Percentiles rank a stretch among this genome's conserved stretches.
Conservation (phyloP, 2,329 filamentous ascomycete species). For the Arthrinium phaeospermum region DNA sequence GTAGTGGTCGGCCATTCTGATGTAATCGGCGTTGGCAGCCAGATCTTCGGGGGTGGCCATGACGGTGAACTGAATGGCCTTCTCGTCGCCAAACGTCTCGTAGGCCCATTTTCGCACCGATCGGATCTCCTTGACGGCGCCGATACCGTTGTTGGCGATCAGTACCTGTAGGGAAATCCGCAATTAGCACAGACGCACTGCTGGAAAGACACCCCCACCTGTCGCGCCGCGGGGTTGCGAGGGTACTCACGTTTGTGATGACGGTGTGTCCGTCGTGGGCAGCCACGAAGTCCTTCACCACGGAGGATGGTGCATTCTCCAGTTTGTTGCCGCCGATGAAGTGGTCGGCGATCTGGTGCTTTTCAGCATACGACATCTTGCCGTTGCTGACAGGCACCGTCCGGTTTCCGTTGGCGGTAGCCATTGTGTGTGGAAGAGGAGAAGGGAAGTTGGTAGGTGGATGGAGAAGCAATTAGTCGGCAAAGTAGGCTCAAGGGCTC, state of each 20-base stretch:
- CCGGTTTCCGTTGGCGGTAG: conserved; percentile 49
- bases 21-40: conserved; percentile 97
- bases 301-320: conserved; percentile 78
- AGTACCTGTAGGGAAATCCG: conserved; percentile 68
- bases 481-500: conserved; percentile 23
- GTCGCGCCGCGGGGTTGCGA: neutral
- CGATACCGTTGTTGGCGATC: conserved; percentile 99
- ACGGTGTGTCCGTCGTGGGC: conserved; percentile 92
- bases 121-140: conserved; percentile 98
- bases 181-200: neutral
- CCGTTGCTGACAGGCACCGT: conserved; percentile 48
- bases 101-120: conserved; percentile 99
- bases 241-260: conserved; percentile 84
- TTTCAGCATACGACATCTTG: conserved; percentile 74
- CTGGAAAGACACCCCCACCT: neutral
- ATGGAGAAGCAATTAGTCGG: conserved; percentile 24
- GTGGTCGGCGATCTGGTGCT: conserved; percentile 84
- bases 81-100: conserved; percentile 98
- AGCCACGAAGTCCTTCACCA: conserved; percentile 95
- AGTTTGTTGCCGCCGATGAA: conserved; percentile 96
- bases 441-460: conserved; percentile 7
- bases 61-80: conserved; percentile 98
- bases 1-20: conserved; percentile 99
- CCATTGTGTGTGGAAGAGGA: conserved; percentile 47
- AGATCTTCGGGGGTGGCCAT: conserved; percentile 99